Evolutionary conservation across 768 basidiomycete species (phyloP).

Genomic region (Tricholoma flavovirens): DNA sequence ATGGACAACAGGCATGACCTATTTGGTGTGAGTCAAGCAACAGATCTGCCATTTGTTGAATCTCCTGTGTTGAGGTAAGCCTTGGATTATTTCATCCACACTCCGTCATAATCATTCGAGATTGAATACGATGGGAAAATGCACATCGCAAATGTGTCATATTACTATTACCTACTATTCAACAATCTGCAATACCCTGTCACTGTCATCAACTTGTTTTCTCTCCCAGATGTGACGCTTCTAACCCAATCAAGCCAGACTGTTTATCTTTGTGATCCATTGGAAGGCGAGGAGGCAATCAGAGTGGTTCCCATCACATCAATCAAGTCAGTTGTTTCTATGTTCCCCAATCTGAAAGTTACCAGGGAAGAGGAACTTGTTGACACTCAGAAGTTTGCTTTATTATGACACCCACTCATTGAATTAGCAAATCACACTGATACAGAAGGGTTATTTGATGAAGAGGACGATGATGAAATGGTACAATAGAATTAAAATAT

Average conservation of each 20-base stretch:
- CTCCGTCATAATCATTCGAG: background rate
- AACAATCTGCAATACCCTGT: background rate
- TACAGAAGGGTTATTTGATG: background rate
- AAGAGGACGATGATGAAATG: background rate
- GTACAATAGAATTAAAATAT: background rate
- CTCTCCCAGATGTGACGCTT: background rate
- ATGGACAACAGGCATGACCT: slow-evolving; percentile 19
- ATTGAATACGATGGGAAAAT: background rate
- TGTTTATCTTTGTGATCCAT: background rate
- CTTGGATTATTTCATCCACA: background rate
- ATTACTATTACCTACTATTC: no score
- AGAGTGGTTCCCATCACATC: background rate
- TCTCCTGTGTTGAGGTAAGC: slow-evolving; percentile 1
- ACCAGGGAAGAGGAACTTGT: background rate
- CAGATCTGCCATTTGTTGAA: background rate
- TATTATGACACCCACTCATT: background rate
- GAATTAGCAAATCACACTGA: background rate
- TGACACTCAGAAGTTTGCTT: background rate
- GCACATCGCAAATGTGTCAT: no score
- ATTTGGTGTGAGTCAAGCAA: slow-evolving; percentile 14
- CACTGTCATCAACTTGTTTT: background rate
- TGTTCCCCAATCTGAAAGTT: background rate
- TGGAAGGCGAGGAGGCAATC: background rate
- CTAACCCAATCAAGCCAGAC: no score
- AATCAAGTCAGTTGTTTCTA: background rate